Conservation (phyloP, 2,329 filamentous ascomycete genomes). For the Exophiala phaeomuriformis region DNA sequence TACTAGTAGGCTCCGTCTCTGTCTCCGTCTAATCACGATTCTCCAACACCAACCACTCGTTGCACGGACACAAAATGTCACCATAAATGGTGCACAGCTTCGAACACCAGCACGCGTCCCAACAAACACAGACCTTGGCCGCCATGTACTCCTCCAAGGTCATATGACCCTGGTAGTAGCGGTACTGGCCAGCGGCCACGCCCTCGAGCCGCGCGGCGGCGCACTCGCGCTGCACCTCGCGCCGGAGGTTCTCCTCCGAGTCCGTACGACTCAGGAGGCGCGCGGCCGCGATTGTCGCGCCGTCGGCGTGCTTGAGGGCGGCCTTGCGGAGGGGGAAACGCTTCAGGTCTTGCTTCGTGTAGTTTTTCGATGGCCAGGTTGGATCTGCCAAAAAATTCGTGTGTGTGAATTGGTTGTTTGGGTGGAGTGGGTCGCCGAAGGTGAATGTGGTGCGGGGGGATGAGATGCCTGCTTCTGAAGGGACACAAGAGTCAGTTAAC, state of each 20-base stretch:
- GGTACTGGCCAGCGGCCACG: conserved; percentile 21
- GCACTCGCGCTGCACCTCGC: conserved; percentile 22
- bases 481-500: background rate
- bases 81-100: conserved; percentile 25
- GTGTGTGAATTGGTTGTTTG: conserved; percentile 19
- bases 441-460: background rate
- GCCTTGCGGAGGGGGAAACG: conserved; percentile 7
- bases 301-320: conserved; percentile 10
- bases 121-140: conserved; percentile 25
- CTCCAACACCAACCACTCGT: conserved; percentile 12
- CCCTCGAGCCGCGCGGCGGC: conserved; percentile 22
- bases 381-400: conserved; percentile 17
- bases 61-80: conserved; percentile 26
- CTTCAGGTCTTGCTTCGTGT: conserved; percentile 9
- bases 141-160: conserved; percentile 23
- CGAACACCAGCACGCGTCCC: conserved; percentile 23
- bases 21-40: background rate
- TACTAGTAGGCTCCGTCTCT: too few species aligned
- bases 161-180: conserved; percentile 25
- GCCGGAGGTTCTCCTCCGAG: conserved; percentile 16
- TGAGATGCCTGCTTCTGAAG: background rate
- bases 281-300: conserved; percentile 2
- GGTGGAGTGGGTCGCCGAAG: conserved; percentile 14
- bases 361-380: conserved; percentile 9
- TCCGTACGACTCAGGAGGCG: conserved; percentile 3